Percentiles rank a stretch among this genome's conserved stretches.
These are phyloP conservation scores for Nepenthes gracilis DNA, from an alignment of 148 eudicot genomes.

Conservation along the genomic window DNA sequence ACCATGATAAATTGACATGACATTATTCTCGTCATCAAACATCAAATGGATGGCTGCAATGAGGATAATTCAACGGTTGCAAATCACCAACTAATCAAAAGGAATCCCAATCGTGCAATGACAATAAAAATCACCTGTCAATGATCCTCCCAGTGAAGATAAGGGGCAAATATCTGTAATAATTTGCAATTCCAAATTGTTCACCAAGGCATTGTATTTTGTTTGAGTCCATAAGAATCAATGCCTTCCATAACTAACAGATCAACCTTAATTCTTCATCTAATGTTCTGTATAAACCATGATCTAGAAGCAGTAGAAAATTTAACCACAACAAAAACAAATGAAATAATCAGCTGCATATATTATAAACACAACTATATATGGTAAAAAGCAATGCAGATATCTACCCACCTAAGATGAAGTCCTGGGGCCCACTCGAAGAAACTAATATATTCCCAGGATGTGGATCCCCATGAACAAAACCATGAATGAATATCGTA, in stretches of 20 bases:
- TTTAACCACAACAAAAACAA: neutral
- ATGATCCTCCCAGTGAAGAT: conserved; percentile 83
- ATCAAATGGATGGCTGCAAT: no score
- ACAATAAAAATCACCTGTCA: conserved; percentile 42
- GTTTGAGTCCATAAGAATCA: conserved; percentile 44
- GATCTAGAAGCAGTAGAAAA: conserved; percentile 77
- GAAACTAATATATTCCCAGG: conserved; percentile 90
- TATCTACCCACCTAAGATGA: conserved; percentile 50
- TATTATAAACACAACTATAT: neutral
- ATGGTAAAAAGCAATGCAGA: neutral
- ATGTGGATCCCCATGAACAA: conserved; percentile 93
- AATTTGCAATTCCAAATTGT: conserved; percentile 67
- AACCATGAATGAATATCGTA: conserved; percentile 92
- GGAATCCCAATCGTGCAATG: no score
- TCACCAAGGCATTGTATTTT: conserved; percentile 57
- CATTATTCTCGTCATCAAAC: no score
- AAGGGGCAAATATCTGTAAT: conserved; percentile 69
- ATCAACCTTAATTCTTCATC: conserved; percentile 66
- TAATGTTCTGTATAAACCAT: conserved; percentile 76
- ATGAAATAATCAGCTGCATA: neutral
- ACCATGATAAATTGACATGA: no score
- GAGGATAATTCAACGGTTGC: no score
- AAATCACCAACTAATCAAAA: no score
- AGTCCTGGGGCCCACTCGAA: conserved; percentile 36
- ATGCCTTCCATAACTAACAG: conserved; percentile 83